Evolutionary conservation across 2,329 filamentous ascomycete species (phyloP).

Genomic region (Colletotrichum sp.): DNA sequence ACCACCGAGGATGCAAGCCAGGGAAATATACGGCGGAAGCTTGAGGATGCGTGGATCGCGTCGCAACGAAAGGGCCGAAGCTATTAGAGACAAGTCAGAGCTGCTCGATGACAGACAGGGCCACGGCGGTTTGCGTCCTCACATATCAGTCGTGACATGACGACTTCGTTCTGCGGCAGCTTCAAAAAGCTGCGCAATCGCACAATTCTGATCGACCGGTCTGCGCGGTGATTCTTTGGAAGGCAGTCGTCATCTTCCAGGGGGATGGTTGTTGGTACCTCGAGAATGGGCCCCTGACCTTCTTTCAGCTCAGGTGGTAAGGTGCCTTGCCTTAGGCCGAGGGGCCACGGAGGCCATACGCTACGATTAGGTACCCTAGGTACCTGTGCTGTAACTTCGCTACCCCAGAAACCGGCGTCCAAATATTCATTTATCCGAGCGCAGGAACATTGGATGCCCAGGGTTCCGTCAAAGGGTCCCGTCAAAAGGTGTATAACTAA

Average conservation of each 20-base stretch:
- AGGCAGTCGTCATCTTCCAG: constrained; percentile 8
- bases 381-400: not conserved
- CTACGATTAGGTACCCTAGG: not conserved
- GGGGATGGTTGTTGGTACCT: not conserved
- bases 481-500: not conserved
- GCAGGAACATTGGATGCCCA: not conserved
- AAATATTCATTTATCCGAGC: constrained; percentile 19
- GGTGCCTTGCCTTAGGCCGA: not conserved
- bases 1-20: constrained; percentile 83
- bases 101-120: not conserved
- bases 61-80: constrained; percentile 71
- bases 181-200: not conserved
- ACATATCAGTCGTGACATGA: constrained; percentile 62
- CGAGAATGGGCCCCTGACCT: not conserved
- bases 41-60: constrained; percentile 82
- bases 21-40: constrained; percentile 85
- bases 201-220: constrained; percentile 7
- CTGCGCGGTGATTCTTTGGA: not conserved
- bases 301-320: not conserved
- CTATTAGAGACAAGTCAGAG: constrained; percentile 36
- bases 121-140: constrained; percentile 27
- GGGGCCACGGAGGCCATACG: not conserved
- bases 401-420: not conserved
- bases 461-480: not conserved
- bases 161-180: constrained; percentile 16